Conservation (phyloP, 371 early-diverging fungal species). For the Actinomortierella wolfii region DNA sequence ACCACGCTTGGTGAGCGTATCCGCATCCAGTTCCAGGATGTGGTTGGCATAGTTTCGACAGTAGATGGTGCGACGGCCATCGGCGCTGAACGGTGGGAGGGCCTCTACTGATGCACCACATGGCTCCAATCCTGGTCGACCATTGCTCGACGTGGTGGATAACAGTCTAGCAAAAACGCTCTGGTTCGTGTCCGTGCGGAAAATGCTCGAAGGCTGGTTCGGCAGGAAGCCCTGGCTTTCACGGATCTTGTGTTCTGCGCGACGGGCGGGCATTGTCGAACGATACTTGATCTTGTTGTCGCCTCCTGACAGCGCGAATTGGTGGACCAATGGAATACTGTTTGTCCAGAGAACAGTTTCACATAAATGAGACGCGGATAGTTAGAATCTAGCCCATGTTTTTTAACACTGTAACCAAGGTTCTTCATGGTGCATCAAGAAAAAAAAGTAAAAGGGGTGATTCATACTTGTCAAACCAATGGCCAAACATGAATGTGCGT, state of each 20-base stretch:
- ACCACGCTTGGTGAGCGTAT: conserved; percentile 72
- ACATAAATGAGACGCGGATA: no score
- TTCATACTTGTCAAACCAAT: conserved; percentile 73
- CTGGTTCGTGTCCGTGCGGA: conserved; percentile 70
- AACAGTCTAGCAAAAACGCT: conserved; percentile 64
- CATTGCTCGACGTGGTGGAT: conserved; percentile 53
- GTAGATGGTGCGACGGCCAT: conserved; percentile 61
- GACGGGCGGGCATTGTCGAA: conserved; percentile 62
- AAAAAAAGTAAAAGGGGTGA: no score
- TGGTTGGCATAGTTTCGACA: conserved; percentile 66
- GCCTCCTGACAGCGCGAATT: conserved; percentile 64
- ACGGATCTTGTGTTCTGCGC: conserved; percentile 63
- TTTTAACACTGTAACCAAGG: no score
- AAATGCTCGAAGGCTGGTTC: conserved; percentile 68
- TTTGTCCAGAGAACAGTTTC: no score
- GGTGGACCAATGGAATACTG: conserved; percentile 62
- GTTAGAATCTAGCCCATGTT: no score
- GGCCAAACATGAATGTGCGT: conserved; percentile 65
- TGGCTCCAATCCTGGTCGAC: conserved; percentile 62
- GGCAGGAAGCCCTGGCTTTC: conserved; percentile 72
- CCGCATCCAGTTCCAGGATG: conserved; percentile 77
- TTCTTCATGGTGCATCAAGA: no score
- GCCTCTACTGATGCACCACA: conserved; percentile 59
- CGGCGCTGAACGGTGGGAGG: conserved; percentile 53
- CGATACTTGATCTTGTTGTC: conserved; percentile 62